Evolutionary conservation across 2,329 filamentous ascomycete species (phyloP).

Genomic region (Aspergillus hortae): DNA sequence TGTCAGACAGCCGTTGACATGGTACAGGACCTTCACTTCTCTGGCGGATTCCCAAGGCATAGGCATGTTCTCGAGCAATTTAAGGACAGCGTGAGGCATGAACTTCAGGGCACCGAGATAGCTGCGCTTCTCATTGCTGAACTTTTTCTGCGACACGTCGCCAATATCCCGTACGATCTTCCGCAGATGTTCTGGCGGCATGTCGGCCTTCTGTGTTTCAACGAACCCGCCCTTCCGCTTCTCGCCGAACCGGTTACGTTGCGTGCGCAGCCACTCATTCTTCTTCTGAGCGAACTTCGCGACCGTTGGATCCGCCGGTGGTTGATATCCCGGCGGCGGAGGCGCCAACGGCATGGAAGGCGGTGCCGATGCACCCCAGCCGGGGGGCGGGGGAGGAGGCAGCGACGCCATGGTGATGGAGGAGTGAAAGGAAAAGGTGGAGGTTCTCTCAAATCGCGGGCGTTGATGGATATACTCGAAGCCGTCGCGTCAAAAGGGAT

Average conservation of each 20-base stretch:
- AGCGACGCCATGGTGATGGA: constrained; percentile 53
- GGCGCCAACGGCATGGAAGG: constrained; percentile 59
- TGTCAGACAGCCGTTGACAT: constrained; percentile 95
- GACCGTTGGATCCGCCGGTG: constrained; percentile 74
- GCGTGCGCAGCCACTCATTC: constrained; percentile 92
- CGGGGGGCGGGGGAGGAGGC: constrained; percentile 66
- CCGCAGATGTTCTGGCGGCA: constrained; percentile 95
- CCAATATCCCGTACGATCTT: constrained; percentile 99
- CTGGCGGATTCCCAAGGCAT: constrained; percentile 98
- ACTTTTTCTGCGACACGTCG: constrained; percentile 98
- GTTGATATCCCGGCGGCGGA: constrained; percentile 80
- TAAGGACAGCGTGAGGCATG: constrained; percentile 97
- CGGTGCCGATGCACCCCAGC: constrained; percentile 55
- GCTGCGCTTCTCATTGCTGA: constrained; percentile 96
- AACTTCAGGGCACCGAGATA: constrained; percentile 97
- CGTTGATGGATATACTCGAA: constrained; percentile 31
- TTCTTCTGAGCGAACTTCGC: constrained; percentile 99
- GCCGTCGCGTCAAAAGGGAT: constrained; percentile 27
- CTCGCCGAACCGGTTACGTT: constrained; percentile 91
- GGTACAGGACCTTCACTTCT: constrained; percentile 96
- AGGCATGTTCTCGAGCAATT: constrained; percentile 97
- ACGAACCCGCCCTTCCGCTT: constrained; percentile 96
- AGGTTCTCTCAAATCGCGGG: constrained; percentile 19
- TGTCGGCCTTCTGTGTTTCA: constrained; percentile 96
- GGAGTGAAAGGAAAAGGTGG: constrained; percentile 17